Evolutionary conservation across 2,329 filamentous ascomycete genomes (phyloP), one percentile per base, ranked within the genome.

Genomic region (Aspergillus novofumigatus): DNA sequence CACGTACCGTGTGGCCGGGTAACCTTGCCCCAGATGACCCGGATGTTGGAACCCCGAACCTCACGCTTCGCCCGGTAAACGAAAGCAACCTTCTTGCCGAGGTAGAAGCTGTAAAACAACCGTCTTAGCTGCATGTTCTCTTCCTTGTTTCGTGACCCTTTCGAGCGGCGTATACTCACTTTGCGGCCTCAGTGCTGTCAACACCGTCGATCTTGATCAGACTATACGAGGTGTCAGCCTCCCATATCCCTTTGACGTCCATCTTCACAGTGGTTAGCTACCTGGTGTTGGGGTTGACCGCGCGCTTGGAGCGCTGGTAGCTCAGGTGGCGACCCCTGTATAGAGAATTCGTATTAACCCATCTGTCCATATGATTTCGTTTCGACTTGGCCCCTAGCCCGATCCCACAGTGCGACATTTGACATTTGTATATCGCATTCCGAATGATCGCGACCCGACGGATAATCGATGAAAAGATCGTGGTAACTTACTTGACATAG

Each of bases 181-280:
- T 90, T 80, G 94, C 93, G 77, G 88, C 91, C 74, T 90, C 84
- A 75, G 89, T 86, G 84, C 90, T 86, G 74, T 96, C 92, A 73
- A 97, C 94, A 80, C 93, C 93, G 86, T 99, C 93, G 75, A 99
- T 96, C 88, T 97, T 94, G 83, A 99, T 89, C 81, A 97, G 85
- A 78, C 90, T 85, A 64, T 72, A 56, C 59, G 42, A 17, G 53
- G 50, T 57, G 65, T 73, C 64, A 70, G 64, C 66, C 60, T 60
- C 59, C 59, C 55, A 35, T 54, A 58, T 60, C 56, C 56, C 42
- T 41, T 41, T 51, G 25, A 53, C 45, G 51, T 53, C 47, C 28
- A 49, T 32, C 50, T 50, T 41, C 38, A 57, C 54, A 51, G 58
- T 53, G 56, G 59, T 58, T 67, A 64, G 49, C 55, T 71, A 77